Conservation (phyloP, 2,329 filamentous ascomycete genomes). For the Elsinoe ampelina region DNA sequence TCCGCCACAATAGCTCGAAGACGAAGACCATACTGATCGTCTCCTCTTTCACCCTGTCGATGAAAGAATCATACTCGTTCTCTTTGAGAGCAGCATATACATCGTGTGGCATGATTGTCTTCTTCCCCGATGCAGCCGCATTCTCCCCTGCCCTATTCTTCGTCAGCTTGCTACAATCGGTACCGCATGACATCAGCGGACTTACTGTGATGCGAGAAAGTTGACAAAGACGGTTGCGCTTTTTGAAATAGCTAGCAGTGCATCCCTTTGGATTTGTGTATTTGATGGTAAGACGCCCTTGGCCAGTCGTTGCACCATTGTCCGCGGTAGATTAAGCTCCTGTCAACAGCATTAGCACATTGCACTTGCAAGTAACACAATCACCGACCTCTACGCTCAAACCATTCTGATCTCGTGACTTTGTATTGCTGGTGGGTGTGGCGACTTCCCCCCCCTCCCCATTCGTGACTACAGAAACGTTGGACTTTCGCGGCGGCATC, state of each 20-base stretch:
- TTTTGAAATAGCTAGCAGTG: conserved; percentile 68
- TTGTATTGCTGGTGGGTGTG: conserved; percentile 20
- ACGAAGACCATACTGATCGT: conserved; percentile 54
- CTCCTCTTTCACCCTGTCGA: conserved; percentile 63
- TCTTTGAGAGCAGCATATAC: conserved; percentile 71
- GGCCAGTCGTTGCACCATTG: conserved; percentile 68
- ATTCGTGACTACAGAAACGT: conserved; percentile 32
- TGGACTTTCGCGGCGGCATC: conserved; percentile 43
- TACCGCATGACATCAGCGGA: conserved; percentile 17
- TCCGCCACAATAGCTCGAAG: background rate
- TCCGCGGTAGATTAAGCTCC: conserved; percentile 71
- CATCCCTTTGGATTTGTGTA: conserved; percentile 76
- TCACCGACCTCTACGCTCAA: conserved; percentile 36
- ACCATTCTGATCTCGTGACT: conserved; percentile 18
- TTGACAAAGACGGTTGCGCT: conserved; percentile 77
- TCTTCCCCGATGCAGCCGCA: conserved; percentile 58
- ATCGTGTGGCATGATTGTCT: conserved; percentile 67
- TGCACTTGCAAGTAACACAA: conserved; percentile 1
- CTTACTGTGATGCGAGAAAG: conserved; percentile 66
- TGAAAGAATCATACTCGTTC: conserved; percentile 63
- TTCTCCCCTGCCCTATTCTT: conserved; percentile 60
- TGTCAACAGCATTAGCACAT: conserved; percentile 27
- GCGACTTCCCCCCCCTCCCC: conserved; percentile 28
- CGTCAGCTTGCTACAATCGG: background rate
- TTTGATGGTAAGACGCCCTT: conserved; percentile 73